Percentiles rank a stretch among this genome's conserved stretches.
phyloP scores from a whole-genome alignment of 345 rosid genomes.

The Hibiscus mutabilis region DNA sequence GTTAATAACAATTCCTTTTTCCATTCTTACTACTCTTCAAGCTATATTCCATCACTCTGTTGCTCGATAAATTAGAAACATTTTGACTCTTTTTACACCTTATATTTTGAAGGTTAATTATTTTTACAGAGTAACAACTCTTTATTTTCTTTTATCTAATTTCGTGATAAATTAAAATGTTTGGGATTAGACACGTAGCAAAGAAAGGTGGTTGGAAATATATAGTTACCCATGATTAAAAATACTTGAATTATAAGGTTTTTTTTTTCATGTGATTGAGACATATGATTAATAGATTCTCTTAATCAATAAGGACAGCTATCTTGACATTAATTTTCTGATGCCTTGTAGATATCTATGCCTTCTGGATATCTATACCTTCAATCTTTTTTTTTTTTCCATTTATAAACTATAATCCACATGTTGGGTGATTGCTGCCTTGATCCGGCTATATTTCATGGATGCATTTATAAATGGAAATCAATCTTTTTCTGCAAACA shows the following conservation, averaged over 20 bases:
- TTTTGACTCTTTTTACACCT: no score
- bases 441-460: constrained; percentile 2
- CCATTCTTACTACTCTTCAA: no score
- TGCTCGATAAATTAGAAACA: no score
- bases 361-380: constrained; percentile 21
- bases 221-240: constrained; percentile 14
- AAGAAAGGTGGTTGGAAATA: constrained; percentile 4
- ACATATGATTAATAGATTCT: neutral
- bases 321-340: constrained; percentile 20
- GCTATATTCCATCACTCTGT: no score
- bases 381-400: constrained; percentile 4
- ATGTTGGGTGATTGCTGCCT: constrained; percentile 1
- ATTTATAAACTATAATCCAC: constrained; percentile 3
- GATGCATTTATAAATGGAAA: neutral
- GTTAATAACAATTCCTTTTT: no score
- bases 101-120: neutral
- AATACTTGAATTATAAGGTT: neutral
- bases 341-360: no score
- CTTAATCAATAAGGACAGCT: constrained; percentile 15
- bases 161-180: neutral
- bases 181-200: neutral
- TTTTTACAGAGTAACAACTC: neutral
- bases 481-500: neutral
- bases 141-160: neutral
- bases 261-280: constrained; percentile 7